These are phyloP conservation scores for Sporobolus alterniflorus DNA, from an alignment of 202 grass and related monocot genomes.

Conservation along the genomic window DNA sequence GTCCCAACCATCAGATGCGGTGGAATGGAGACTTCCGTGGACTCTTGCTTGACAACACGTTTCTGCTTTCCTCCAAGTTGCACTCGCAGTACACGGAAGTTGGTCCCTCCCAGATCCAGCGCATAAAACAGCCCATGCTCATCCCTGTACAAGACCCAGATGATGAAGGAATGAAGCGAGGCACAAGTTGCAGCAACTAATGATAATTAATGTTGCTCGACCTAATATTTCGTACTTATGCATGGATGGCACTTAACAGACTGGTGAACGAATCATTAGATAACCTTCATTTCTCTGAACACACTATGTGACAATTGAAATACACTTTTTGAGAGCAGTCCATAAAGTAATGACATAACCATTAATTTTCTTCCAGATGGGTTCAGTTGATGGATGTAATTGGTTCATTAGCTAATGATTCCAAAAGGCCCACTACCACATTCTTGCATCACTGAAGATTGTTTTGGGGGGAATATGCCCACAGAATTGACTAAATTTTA, in stretches of 20 bases:
- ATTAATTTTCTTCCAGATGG: background rate
- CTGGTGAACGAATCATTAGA: background rate
- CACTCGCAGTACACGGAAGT: conserved; percentile 88
- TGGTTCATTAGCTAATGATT: conserved; percentile 6
- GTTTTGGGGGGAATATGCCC: background rate
- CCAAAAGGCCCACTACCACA: background rate
- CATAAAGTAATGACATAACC: conserved; percentile 9
- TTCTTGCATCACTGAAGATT: background rate
- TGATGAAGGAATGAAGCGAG: conserved; percentile 4
- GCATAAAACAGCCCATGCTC: conserved; percentile 84
- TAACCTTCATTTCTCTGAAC: background rate
- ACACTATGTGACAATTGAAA: background rate
- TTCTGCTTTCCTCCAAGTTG: conserved; percentile 73
- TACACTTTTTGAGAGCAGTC: background rate
- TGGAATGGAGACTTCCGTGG: conserved; percentile 69
- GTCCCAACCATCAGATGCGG: conserved; percentile 74
- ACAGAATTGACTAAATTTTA: background rate
- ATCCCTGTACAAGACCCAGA: conserved; percentile 34
- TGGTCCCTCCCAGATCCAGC: conserved; percentile 91
- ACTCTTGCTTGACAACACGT: conserved; percentile 59
- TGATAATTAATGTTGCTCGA: background rate
- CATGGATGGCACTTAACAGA: conserved; percentile 6
- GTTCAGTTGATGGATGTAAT: background rate
- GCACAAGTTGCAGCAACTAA: background rate
- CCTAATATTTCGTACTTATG: background rate